Base-by-base conservation (phyloP, 1,284 basidiomycete species). In the Marasmius sp. region DNA sequence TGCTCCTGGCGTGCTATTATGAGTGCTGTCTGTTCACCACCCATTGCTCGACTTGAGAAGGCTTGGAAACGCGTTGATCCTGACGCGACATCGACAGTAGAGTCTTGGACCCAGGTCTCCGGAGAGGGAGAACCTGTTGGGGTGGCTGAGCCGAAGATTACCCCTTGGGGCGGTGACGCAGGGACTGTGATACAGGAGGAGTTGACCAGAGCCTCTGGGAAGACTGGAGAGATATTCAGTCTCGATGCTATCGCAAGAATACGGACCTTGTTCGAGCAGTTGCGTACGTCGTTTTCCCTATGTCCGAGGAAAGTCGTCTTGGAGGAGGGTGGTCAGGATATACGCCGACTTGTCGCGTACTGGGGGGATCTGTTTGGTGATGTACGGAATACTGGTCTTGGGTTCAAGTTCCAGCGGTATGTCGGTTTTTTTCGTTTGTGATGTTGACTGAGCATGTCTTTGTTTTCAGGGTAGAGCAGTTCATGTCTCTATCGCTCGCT, bases 1-100 rank as follows among this genome's bases (percentile, higher is more conserved):
- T 89, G 87, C 66, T 85, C 89, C 6, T 93, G 89, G 89, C 81
- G 78, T 18, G 91, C 91, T 2, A 87, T 93, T 60, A 75, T 75
- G 37, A 79, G 81, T 16, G 92, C 87, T 6, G 70, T 93, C 12
- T 90, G 87, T 64, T 86, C 87, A 14, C 78, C 86, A 34, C 88
- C 92, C 8, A 79, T 93, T 33, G 89, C 91, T 10, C 77, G 92
- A 34, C 71, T 93, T 57, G 88, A 87, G 57, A 91, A 91, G 70
- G 88, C 82, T 9, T 93, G 92, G 91, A 85, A 84, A 68, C 79
- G 89, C 18, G 88, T 89, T 1, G 87, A 90, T 64, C 69, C 81
- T 0, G 77, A 80, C 27, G 84, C 84, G 7, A 66, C 87, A 45
- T 77, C 80, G 7, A 80, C 80, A 6, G 81, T 91, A 20, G 86